Base-by-base conservation (phyloP, 1,284 basidiomycete genomes). In the Sanghuangporus baumii region DNA sequence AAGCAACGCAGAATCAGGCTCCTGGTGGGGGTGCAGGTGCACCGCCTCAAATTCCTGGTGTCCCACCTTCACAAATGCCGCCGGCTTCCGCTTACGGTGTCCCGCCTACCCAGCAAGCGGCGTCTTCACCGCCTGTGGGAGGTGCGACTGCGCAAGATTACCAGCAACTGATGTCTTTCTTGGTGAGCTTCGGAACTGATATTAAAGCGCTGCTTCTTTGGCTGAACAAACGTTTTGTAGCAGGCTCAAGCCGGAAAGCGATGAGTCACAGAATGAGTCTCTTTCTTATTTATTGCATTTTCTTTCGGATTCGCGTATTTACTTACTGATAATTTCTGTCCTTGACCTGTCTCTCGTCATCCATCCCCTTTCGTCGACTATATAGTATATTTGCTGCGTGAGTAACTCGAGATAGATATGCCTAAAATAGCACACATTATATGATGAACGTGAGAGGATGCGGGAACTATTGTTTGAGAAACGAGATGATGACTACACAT, bases 131-230 rank as follows among this genome's bases (percentile, higher is more conserved):
- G 18, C 55, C 64, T 8, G 57, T 60, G 2, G 46, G 16, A 26
- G 59, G 62, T 31, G 43, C 51, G 23, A 52, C 61, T 14, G 57
- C 61, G 47, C 72, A 76, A 2, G 79, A 80, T 66, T 85, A 83
- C 65, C 80, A 83, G 65, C 80, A 83, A 66, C 67, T 86, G 55
- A 80, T 86, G 78, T 76, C 78, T 40, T 84, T 79, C 66, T 74
- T 85, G 64, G 84, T 85, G 61, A 73, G 79, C 71, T 50, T 20
- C 51, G 12, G 50, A n/a, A 38, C 2, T 38, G 9, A 7, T 26
- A 12, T 34, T 3, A 9, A 8, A 12, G 7, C 11, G 47, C 11
- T 11, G 2, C 23, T 37, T 41, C 1, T 18, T 38, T 47, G n/a
- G 40, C 16, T 52, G 47, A 31, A 9, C 11, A 2, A 9, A 0